These are phyloP conservation scores for Penicillium sp. DNA, from an alignment of 2,329 filamentous ascomycete genomes.

Conservation along the genomic window DNA sequence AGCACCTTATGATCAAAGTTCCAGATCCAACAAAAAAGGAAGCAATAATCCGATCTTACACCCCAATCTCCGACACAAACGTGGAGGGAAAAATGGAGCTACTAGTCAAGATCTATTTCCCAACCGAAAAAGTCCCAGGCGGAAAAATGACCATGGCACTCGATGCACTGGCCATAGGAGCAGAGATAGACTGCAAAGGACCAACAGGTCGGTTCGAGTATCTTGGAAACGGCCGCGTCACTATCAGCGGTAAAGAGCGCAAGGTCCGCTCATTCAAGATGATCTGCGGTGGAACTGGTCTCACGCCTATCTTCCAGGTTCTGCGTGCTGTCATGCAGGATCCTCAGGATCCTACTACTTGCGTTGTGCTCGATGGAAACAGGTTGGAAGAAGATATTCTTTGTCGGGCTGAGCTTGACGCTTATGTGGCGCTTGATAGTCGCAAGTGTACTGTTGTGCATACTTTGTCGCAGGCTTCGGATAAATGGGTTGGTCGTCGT, in stretches of 20 bases:
- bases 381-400: conserved; percentile 78
- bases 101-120: conserved; percentile 79
- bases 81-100: conserved; percentile 69
- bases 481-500: conserved; percentile 66
- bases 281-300: conserved; percentile 85
- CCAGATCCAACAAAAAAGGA: conserved; percentile 69
- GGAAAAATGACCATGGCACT: conserved; percentile 83
- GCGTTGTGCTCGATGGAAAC: conserved; percentile 78
- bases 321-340: conserved; percentile 72
- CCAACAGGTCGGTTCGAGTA: conserved; percentile 87
- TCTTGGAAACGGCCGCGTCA: conserved; percentile 64
- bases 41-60: conserved; percentile 82
- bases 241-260: conserved; percentile 59
- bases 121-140: conserved; percentile 58
- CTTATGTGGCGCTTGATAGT: conserved; percentile 54
- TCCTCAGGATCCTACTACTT: conserved; percentile 62
- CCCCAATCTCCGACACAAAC: conserved; percentile 69
- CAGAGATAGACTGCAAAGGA: conserved; percentile 80
- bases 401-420: conserved; percentile 71
- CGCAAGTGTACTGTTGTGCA: conserved; percentile 65
- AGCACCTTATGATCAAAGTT: conserved; percentile 83
- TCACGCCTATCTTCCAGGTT: conserved; percentile 90
- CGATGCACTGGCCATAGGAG: conserved; percentile 69
- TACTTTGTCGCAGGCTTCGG: conserved; percentile 64
- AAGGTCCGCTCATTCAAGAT: conserved; percentile 72